These are phyloP conservation scores for Chiua sp. DNA, from an alignment of 1,284 basidiomycete genomes.

Conservation along the genomic window DNA sequence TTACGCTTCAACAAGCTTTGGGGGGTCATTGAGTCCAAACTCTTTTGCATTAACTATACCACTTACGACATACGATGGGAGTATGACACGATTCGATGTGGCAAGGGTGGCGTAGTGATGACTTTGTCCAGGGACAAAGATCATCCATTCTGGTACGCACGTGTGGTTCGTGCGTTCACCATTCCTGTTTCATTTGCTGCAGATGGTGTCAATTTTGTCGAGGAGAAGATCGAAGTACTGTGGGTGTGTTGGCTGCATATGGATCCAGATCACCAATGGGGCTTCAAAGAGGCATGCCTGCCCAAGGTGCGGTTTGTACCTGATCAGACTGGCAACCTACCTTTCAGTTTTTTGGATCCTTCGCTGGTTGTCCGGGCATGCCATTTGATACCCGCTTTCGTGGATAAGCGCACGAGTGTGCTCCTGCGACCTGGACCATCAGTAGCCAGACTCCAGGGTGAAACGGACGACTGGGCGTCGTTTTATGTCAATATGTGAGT, in stretches of 20 bases:
- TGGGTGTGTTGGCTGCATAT: constrained; percentile 25
- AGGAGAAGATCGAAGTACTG: constrained; percentile 3
- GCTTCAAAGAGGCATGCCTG: background rate
- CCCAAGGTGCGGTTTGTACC: constrained; percentile 7
- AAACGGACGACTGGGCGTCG: constrained; percentile 1
- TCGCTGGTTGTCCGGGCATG: background rate
- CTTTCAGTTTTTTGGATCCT: constrained; percentile 8
- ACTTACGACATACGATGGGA: constrained; percentile 10
- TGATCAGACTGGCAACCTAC: background rate
- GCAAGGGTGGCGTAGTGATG: constrained; percentile 11
- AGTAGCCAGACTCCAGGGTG: background rate
- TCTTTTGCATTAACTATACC: constrained; percentile 6
- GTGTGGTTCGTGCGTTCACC: constrained; percentile 4
- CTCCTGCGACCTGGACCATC: background rate
- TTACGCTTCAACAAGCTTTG: background rate
- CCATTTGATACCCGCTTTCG: constrained; percentile 5
- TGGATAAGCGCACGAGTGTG: background rate
- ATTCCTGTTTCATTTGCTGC: background rate
- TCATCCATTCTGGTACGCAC: constrained; percentile 19
- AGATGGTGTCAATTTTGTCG: background rate
- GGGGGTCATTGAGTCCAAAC: constrained; percentile 4
- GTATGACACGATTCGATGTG: constrained; percentile 20
- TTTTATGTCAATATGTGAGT: constrained; percentile 16
- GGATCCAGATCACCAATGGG: background rate
- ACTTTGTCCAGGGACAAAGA: background rate